A percentile compares a stretch with the other conserved stretches of the same genome.
These are phyloP conservation scores for Pichia sp. DNA, from an alignment of 1,139 yeast species.

Conservation along the genomic window DNA sequence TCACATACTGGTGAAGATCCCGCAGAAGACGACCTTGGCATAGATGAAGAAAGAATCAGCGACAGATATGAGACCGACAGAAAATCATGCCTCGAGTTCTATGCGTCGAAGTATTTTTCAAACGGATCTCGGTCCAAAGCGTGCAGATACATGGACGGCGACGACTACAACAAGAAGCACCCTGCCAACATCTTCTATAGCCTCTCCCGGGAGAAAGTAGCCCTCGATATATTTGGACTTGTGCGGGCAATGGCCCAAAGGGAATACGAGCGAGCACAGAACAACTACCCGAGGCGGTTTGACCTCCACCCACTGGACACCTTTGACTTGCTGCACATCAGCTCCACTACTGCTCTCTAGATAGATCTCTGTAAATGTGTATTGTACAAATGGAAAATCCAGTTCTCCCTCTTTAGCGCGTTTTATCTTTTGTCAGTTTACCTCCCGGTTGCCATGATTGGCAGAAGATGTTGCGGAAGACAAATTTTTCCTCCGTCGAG, in stretches of 20 bases:
- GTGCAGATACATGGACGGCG: conserved; percentile 20
- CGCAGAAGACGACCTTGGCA: too few relatives aligned
- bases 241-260: conserved; percentile 28
- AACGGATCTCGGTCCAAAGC: conserved; percentile 25
- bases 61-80: conserved; percentile 3
- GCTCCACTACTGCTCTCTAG: background rate
- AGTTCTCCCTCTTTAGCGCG: background rate
- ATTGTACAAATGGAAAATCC: background rate
- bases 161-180: conserved; percentile 22
- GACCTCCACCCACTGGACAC: conserved; percentile 19
- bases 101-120: conserved; percentile 24
- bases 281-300: conserved; percentile 17
- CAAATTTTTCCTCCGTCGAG: background rate
- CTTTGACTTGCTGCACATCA: conserved; percentile 3
- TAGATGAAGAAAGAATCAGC: background rate
- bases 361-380: background rate
- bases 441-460: background rate
- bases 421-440: conserved; percentile 1
- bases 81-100: conserved; percentile 22
- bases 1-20: too few relatives aligned
- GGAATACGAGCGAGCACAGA: conserved; percentile 17
- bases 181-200: conserved; percentile 24
- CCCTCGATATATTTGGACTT: conserved; percentile 26
- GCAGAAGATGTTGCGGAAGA: background rate
- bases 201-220: conserved; percentile 14